Evolutionary conservation across 345 rosid species (phyloP), one percentile per base, ranked within the genome.

Genomic region (Hypericum androsaemum): DNA sequence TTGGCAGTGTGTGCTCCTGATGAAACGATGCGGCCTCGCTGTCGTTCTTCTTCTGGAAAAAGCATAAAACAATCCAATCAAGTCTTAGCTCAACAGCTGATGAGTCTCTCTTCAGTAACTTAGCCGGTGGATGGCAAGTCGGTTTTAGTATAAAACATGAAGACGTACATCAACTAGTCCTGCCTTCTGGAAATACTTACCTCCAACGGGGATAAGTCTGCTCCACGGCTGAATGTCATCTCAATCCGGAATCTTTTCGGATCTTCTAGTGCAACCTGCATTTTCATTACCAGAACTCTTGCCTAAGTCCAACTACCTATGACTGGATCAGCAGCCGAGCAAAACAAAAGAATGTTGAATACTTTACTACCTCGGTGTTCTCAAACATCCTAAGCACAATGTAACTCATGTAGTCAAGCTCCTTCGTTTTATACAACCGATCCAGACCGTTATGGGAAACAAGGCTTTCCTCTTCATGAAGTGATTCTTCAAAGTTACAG

Each of bases 361-460:
- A 47, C 32, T 22, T 41, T 39, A 57, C 51, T 41, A 86, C 99
- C 85, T 78, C 99, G 5, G 81, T 77, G 68, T 89, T 88, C 82
- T 94, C 99, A 50, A 94, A 88, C 84, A 86, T 78, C 68, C 97
- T 79, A 50, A 94, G 61, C 54, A 88, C 95, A 14, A 94, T 82
- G 62, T 88, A 77, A 74, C 99, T 94, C 99, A 94, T 94, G 77
- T 94, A 94, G 76, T 94, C 99, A 66, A 88, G 97, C 74, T 94
- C 99, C 78, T 80, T 83, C 7, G 96, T 88, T 53, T 78, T 84
- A 71, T 64, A 69, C 62, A 94, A 66, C 38, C 94, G 85, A 62
- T 86, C 95, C 86, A 88, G 69, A 51, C 78, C 97, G 66, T 47
- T 69, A 37, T 53, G 67, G 75, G 78, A 82, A 42, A 94, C 80